Conservation (phyloP, 306 rosid species). For the Cucumis sativus region Cucumber_9930_V3 NC_026659.2:25677001-25677500, state of each 20-base stretch:
- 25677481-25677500: too few species aligned
- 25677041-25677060: conserved; percentile 8
- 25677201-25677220: conserved; percentile 28
- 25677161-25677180: conserved; percentile 85
- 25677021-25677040: conserved; percentile 45
- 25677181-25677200: conserved; percentile 42
- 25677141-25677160: conserved; percentile 26
- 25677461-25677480: too few species aligned
- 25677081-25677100: conserved; percentile 38
- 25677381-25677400: too few species aligned
- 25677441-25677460: too few species aligned
- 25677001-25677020: conserved; percentile 62
- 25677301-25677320: too few species aligned
- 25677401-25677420: too few species aligned
- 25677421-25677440: too few species aligned
- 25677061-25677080: conserved; percentile 11
- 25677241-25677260: background rate
- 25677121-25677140: conserved; percentile 22
- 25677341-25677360: too few species aligned
- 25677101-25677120: conserved; percentile 32
- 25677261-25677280: background rate
- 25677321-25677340: too few species aligned
- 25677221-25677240: background rate
- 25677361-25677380: too few species aligned
- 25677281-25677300: background rate